Evolutionary conservation across 2,329 filamentous ascomycete species (phyloP).

Genomic region (Fusarium longipes): DNA sequence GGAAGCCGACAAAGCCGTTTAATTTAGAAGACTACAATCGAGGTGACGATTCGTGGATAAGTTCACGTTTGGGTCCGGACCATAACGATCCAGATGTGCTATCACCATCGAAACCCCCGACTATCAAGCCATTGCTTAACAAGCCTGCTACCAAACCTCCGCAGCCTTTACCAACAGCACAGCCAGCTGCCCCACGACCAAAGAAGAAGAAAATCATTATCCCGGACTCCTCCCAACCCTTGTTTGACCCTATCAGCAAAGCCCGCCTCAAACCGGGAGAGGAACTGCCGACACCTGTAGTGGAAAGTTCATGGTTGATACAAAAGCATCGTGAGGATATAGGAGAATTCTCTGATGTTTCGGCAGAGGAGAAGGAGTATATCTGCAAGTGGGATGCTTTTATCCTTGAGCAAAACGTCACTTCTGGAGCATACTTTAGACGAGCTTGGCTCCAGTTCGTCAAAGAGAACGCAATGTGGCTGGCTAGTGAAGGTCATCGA

Average conservation of each 20-base stretch:
- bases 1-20: constrained; percentile 57
- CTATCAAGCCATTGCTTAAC: constrained; percentile 42
- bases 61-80: constrained; percentile 55
- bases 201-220: constrained; percentile 54
- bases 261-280: constrained; percentile 61
- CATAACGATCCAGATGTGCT: constrained; percentile 43
- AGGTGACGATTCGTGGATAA: constrained; percentile 61
- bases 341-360: constrained; percentile 67
- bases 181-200: constrained; percentile 13
- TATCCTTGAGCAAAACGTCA: constrained; percentile 62
- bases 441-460: constrained; percentile 65
- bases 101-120: constrained; percentile 39
- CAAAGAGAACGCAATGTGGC: constrained; percentile 62
- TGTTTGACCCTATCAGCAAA: constrained; percentile 70
- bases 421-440: constrained; percentile 63
- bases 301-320: constrained; percentile 66
- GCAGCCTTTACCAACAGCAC: constrained; percentile 12
- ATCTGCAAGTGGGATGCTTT: constrained; percentile 69
- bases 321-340: constrained; percentile 70
- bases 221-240: constrained; percentile 62
- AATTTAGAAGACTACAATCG: constrained; percentile 57
- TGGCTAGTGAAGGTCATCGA: constrained; percentile 60
- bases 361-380: constrained; percentile 66
- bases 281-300: constrained; percentile 56
- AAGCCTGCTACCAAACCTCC: constrained; percentile 36